Evolutionary conservation across 257 asterid genomes (phyloP).

Genomic region (Ilex aquifolium): DNA sequence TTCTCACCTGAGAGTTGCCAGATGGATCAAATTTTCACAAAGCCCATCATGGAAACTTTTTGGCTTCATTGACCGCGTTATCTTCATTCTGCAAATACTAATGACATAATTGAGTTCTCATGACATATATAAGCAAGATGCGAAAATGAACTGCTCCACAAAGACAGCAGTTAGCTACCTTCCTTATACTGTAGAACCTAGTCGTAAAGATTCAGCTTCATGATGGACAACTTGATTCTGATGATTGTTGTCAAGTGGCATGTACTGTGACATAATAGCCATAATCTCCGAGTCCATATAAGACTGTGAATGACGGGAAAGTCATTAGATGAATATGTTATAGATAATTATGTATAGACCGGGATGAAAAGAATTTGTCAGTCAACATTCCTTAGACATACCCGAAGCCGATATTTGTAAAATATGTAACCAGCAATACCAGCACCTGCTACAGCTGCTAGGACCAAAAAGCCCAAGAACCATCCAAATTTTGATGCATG

Average conservation of each 20-base stretch:
- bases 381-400: slow-evolving; percentile 11
- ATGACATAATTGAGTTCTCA: too few relatives aligned
- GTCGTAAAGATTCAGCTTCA: slow-evolving; percentile 51
- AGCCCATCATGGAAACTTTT: too few relatives aligned
- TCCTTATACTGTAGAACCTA: slow-evolving; percentile 38
- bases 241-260: slow-evolving; percentile 80
- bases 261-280: slow-evolving; percentile 97
- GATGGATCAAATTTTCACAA: too few relatives aligned
- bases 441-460: slow-evolving; percentile 47
- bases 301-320: slow-evolving; percentile 43
- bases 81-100: too few relatives aligned
- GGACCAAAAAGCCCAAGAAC: slow-evolving; percentile 39
- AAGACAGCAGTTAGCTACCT: too few relatives aligned
- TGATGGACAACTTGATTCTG: slow-evolving; percentile 63
- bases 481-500: slow-evolving; percentile 48
- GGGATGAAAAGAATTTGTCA: too few relatives aligned
- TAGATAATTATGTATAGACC: too few relatives aligned
- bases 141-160: too few relatives aligned
- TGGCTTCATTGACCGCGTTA: too few relatives aligned
- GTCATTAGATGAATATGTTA: too few relatives aligned
- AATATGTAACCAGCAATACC: slow-evolving; percentile 67
- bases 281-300: slow-evolving; percentile 96
- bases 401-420: slow-evolving; percentile 94
- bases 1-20: too few relatives aligned
- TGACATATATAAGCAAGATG: too few relatives aligned